Conservation (phyloP, 2,329 filamentous ascomycete species). For the Colletotrichum falcatum region DNA sequence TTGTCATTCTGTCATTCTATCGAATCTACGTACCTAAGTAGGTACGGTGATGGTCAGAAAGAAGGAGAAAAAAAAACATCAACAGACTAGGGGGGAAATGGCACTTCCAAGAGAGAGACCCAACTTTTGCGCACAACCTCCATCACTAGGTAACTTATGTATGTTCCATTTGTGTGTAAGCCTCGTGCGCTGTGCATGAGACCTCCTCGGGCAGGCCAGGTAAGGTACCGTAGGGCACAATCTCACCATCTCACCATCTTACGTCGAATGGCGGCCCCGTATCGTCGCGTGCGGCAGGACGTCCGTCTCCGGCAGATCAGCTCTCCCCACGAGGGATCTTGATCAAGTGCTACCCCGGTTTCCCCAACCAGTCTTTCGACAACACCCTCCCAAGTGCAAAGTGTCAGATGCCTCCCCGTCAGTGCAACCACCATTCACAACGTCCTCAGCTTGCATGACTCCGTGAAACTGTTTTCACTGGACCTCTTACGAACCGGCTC, state of each 20-base stretch:
- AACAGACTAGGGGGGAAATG: background rate
- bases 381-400: conserved; percentile 3
- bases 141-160: conserved; percentile 1
- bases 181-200: conserved; percentile 15
- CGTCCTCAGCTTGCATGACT: conserved; percentile 24
- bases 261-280: conserved; percentile 12
- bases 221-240: conserved; percentile 37
- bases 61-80: too few species aligned
- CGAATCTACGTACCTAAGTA: too few species aligned
- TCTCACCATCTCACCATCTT: conserved; percentile 20
- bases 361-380: conserved; percentile 25
- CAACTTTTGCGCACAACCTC: background rate
- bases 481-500: background rate
- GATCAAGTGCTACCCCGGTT: conserved; percentile 37
- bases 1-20: conserved; percentile 7
- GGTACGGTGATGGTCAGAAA: background rate
- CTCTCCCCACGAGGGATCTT: conserved; percentile 34
- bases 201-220: conserved; percentile 32
- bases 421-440: conserved; percentile 25
- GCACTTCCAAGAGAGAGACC: too few species aligned
- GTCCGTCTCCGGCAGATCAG: conserved; percentile 19
- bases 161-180: background rate
- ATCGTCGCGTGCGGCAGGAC: conserved; percentile 24
- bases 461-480: conserved; percentile 5
- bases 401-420: conserved; percentile 35